phyloP scores from a whole-genome alignment of 78 protist genomes.

The Acrasis kona region DNA sequence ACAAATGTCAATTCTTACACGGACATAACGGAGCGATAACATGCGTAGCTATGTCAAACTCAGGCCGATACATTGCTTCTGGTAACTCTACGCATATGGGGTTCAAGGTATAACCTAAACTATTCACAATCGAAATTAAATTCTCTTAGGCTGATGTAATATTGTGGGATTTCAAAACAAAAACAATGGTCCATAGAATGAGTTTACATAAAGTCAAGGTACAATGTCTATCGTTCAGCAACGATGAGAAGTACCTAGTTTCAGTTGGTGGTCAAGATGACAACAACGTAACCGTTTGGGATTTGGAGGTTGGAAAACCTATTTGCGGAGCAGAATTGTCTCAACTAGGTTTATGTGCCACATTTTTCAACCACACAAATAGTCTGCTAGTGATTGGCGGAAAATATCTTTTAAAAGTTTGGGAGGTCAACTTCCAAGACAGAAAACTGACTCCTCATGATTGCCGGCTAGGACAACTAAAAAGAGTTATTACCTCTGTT shows the following conservation, averaged over 20 bases:
- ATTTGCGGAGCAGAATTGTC: conserved; percentile 37
- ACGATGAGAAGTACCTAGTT: conserved; percentile 34
- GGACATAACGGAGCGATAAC: conserved; percentile 31
- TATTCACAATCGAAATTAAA: neutral
- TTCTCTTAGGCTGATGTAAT: conserved; percentile 44
- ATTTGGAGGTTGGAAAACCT: conserved; percentile 38
- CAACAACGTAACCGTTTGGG: conserved; percentile 52
- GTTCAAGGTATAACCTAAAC: neutral
- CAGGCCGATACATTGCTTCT: conserved; percentile 41
- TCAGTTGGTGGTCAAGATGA: conserved; percentile 75
- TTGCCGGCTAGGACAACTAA: conserved; percentile 8
- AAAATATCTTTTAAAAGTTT: conserved; percentile 14
- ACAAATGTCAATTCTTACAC: conserved; percentile 11
- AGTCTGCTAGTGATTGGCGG: conserved; percentile 35
- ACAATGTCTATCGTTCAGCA: conserved; percentile 44
- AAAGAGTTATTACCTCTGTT: conserved; percentile 4
- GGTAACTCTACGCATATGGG: conserved; percentile 64
- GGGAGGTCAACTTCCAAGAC: conserved; percentile 33
- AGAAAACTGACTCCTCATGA: conserved; percentile 39
- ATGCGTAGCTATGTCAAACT: conserved; percentile 24
- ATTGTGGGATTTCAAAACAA: conserved; percentile 41
- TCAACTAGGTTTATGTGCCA: neutral
- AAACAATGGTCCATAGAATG: conserved; percentile 17
- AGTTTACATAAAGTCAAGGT: conserved; percentile 50
- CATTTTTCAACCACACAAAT: conserved; percentile 5